Percentiles rank a stretch among this genome's conserved stretches.
Conservation (phyloP, 768 basidiomycete genomes). For the Porpolomopsis calyptriformis region DNA sequence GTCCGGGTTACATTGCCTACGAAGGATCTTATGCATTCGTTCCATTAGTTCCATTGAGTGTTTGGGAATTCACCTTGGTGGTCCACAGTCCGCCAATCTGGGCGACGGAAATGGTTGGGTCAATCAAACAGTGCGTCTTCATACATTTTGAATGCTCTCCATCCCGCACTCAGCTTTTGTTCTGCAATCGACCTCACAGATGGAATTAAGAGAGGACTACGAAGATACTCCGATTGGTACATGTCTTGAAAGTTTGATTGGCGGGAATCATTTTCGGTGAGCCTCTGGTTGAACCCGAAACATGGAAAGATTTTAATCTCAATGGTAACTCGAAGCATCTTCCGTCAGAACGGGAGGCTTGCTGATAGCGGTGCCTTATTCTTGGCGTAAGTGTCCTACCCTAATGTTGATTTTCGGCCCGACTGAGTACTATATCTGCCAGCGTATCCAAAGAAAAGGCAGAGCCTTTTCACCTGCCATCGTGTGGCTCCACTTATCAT, state of each 20-base stretch:
- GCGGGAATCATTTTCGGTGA: slow-evolving; percentile 73
- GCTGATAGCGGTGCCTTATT: slow-evolving; percentile 45
- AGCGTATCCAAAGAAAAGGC: slow-evolving; percentile 39
- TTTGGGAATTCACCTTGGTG: slow-evolving; percentile 59
- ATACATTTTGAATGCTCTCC: neutral
- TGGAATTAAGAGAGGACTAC: slow-evolving; percentile 69
- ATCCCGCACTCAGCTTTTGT: neutral
- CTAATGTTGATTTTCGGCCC: neutral
- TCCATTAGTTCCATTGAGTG: slow-evolving; percentile 39
- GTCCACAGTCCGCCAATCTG: slow-evolving; percentile 58
- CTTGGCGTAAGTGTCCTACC: slow-evolving; percentile 34
- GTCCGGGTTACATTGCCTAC: slow-evolving; percentile 15
- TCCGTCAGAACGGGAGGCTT: slow-evolving; percentile 44
- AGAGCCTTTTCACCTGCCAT: neutral
- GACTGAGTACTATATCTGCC: neutral
- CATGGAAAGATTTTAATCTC: no score
- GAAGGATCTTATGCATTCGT: slow-evolving; percentile 5
- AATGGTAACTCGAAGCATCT: slow-evolving; percentile 39
- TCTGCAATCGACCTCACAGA: slow-evolving; percentile 17
- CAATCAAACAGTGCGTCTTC: slow-evolving; percentile 35
- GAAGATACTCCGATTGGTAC: slow-evolving; percentile 54
- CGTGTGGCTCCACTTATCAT: neutral
- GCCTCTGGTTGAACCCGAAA: slow-evolving; percentile 15
- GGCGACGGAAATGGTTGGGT: slow-evolving; percentile 65
- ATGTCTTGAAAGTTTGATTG: slow-evolving; percentile 66